phyloP scores from a whole-genome alignment of 2,329 filamentous ascomycete species.

The Botrytis sinoallii region DNA sequence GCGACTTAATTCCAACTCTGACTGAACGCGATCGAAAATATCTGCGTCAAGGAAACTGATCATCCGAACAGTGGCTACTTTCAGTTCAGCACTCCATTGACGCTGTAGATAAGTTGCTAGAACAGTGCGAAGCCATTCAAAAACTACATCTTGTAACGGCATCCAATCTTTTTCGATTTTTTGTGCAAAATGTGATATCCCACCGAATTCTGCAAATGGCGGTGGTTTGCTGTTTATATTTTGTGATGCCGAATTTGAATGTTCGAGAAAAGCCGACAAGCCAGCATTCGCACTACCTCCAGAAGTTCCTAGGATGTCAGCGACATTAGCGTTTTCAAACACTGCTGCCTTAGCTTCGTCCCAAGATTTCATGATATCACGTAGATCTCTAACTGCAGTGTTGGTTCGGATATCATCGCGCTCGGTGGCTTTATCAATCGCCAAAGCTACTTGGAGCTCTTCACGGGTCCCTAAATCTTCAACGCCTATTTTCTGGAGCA shows the following conservation, averaged over 20 bases:
- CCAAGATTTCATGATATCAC: slow-evolving; percentile 40
- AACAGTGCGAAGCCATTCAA: slow-evolving; percentile 55
- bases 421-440: slow-evolving; percentile 23
- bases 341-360: slow-evolving; percentile 40
- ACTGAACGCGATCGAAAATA: slow-evolving; percentile 47
- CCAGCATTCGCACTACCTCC: slow-evolving; percentile 41
- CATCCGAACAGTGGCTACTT: slow-evolving; percentile 55
- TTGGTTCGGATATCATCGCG: slow-evolving; percentile 28
- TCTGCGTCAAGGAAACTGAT: slow-evolving; percentile 47
- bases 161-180: slow-evolving; percentile 50
- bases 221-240: slow-evolving; percentile 45
- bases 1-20: slow-evolving; percentile 41
- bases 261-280: slow-evolving; percentile 61
- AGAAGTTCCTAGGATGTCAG: slow-evolving; percentile 36
- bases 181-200: slow-evolving; percentile 51
- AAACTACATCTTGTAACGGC: slow-evolving; percentile 55
- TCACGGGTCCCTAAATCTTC: slow-evolving; percentile 34
- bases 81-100: slow-evolving; percentile 58
- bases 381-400: slow-evolving; percentile 39
- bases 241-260: slow-evolving; percentile 56
- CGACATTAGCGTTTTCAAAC: slow-evolving; percentile 35
- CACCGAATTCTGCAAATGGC: slow-evolving; percentile 51
- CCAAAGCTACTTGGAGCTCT: slow-evolving; percentile 32
- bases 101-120: slow-evolving; percentile 50
- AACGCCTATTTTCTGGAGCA: slow-evolving; percentile 34